Base-by-base conservation (phyloP, 2,329 filamentous ascomycete genomes). In the Paracoccidioides lutzii region DNA sequence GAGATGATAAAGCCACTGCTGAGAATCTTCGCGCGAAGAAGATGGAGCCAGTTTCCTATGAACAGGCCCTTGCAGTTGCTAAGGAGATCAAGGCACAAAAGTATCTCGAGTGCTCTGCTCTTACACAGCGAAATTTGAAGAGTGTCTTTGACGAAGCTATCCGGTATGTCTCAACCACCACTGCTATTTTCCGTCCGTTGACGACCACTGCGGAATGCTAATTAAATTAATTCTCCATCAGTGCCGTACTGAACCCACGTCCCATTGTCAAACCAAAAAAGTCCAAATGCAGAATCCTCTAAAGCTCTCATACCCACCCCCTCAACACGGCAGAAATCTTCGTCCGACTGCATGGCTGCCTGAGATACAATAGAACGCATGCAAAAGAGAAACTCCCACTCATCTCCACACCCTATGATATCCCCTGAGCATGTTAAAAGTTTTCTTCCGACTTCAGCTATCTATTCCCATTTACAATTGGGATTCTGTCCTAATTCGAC, bases 131-230 rank as follows among this genome's bases (percentile, higher is more conserved):
- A 67, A 96, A 96, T 73, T 75, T 98, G 65, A 98, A 98, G 84
- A 95, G 89, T 66, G 93, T 98, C 51, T 98, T 98, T 69, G 93
- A 98, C 69, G 91, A 96, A 75, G 93, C 93, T 38, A 98, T 98
- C 69, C 85, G 93, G 93, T 97, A 76, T 65, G 85, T 75, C 22
- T 15, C 22, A 22, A 35, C 1, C 7, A 14, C 33, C 44, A 41
- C 38, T 28, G 3, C 30, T 30, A 30, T 4, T 30, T 5, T 8
- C n/a, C 8, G 22, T 45, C 8, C 37, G 22, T 1, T 22, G 22
- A 15, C 0, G 10, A 28, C 40, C 5, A 8, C 15, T 15, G 22
- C 28, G 30, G 22, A 37, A 33, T 3, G 45, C 38, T 52, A 45
- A 48, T 15, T 49, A 7, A 45, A 48, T 15, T 49, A 7, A 33